Percentiles rank a stretch among this genome's conserved stretches.
phyloP scores from a whole-genome alignment of 495 filamentous ascomycete genomes.

The Aspergillus carlsbadensis region DNA sequence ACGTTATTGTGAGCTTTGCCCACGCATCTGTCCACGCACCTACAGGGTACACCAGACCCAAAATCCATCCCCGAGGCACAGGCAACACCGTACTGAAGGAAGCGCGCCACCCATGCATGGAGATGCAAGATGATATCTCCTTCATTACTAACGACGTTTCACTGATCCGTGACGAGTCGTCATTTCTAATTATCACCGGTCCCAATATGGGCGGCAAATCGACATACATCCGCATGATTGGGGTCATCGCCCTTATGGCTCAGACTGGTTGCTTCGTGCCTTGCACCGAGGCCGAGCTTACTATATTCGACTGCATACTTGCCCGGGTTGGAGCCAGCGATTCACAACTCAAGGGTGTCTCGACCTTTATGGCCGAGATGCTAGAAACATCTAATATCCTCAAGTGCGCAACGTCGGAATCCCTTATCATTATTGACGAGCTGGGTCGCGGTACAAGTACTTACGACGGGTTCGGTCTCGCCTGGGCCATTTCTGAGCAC shows the following conservation, averaged over 20 bases:
- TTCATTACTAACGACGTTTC: conserved; percentile 98
- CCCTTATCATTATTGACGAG: conserved; percentile 97
- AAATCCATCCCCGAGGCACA: conserved; percentile 84
- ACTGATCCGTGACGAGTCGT: conserved; percentile 74
- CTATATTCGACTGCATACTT: conserved; percentile 97
- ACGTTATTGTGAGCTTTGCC: conserved; percentile 94
- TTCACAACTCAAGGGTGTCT: conserved; percentile 95
- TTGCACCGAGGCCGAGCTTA: conserved; percentile 83
- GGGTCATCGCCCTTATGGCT: conserved; percentile 96
- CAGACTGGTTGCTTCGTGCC: conserved; percentile 97
- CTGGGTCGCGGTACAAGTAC: conserved; percentile 97
- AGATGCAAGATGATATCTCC: conserved; percentile 97
- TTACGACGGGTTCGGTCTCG: conserved; percentile 96
- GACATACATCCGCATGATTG: conserved; percentile 97
- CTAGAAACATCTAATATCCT: conserved; percentile 98
- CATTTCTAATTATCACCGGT: conserved; percentile 95
- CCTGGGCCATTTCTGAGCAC: conserved; percentile 98
- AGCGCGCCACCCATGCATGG: conserved; percentile 96
- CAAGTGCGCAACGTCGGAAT: conserved; percentile 91
- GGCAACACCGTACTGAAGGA: conserved; percentile 91
- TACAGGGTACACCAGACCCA: conserved; percentile 84
- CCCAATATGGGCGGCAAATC: conserved; percentile 99
- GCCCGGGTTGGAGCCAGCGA: conserved; percentile 94
- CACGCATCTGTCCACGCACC: conserved; percentile 94
- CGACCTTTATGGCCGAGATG: conserved; percentile 99